Conservation (phyloP, 805 yeast genomes). For the Kodamaea nitidulidarum region DNA sequence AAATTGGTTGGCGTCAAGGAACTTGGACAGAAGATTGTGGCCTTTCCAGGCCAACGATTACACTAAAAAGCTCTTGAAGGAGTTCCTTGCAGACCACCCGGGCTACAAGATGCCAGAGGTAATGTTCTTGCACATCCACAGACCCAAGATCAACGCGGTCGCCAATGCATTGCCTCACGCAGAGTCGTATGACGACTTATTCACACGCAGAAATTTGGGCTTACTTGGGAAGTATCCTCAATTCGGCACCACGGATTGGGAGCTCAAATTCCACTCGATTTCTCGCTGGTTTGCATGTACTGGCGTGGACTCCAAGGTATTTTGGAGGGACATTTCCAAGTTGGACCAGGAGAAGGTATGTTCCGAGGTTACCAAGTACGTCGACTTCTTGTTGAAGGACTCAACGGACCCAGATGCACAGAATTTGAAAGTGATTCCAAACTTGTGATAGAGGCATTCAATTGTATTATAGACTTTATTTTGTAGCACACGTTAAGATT, state of each 20-base stretch:
- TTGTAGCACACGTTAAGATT: too few species aligned
- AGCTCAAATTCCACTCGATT: constrained; percentile 29
- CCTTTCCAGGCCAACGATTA: constrained; percentile 28
- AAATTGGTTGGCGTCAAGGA: constrained; percentile 19
- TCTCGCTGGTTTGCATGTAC: constrained; percentile 30
- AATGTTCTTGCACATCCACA: constrained; percentile 29
- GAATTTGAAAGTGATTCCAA: constrained; percentile 6
- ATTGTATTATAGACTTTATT: constrained; percentile 1
- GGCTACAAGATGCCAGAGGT: constrained; percentile 20
- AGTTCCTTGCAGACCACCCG: constrained; percentile 15
- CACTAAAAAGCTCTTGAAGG: constrained; percentile 19
- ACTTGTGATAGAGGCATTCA: constrained; percentile 1
- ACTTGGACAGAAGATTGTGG: constrained; percentile 26
- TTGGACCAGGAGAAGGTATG: constrained; percentile 18
- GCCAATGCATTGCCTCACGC: constrained; percentile 15
- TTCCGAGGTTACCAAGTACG: constrained; percentile 16
- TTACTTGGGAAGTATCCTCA: constrained; percentile 16
- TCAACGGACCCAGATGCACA: constrained; percentile 10
- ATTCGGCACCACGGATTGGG: constrained; percentile 28
- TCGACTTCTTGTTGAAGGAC: constrained; percentile 21
- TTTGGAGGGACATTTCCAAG: constrained; percentile 19
- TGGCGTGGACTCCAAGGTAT: constrained; percentile 19
- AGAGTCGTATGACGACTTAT: constrained; percentile 14
- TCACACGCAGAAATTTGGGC: constrained; percentile 23
- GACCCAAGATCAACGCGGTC: constrained; percentile 31